Conservation (phyloP, 2,329 filamentous ascomycete species). For the Aureobasidium mangrovei region DNA sequence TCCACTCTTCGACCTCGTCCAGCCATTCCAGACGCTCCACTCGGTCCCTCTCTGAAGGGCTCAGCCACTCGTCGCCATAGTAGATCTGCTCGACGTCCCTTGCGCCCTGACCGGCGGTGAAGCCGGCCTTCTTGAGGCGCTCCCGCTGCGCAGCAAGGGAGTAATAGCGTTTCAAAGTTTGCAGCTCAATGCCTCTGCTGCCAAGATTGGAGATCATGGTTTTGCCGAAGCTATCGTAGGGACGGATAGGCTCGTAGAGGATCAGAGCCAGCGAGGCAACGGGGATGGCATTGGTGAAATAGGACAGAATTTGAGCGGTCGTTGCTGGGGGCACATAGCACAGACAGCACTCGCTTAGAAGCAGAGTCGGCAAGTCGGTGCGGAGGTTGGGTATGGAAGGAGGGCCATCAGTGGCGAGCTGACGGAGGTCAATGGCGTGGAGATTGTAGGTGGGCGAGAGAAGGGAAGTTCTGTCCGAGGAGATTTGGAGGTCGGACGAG, state of each 20-base stretch:
- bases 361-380: conserved; percentile 60
- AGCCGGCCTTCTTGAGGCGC: conserved; percentile 59
- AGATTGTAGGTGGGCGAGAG: conserved; percentile 45
- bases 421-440: conserved; percentile 59
- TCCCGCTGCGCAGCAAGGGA: conserved; percentile 58
- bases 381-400: conserved; percentile 37
- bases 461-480: conserved; percentile 33
- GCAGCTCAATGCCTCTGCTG: conserved; percentile 71
- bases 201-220: conserved; percentile 90
- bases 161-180: conserved; percentile 67
- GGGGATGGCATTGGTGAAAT: conserved; percentile 30
- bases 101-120: conserved; percentile 48
- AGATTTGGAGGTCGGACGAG: conserved; percentile 28
- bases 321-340: conserved; percentile 68
- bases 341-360: conserved; percentile 92
- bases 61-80: conserved; percentile 54
- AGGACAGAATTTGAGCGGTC: conserved; percentile 53
- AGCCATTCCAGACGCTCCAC: conserved; percentile 75
- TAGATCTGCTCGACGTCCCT: conserved; percentile 60
- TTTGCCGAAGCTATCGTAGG: conserved; percentile 75
- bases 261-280: conserved; percentile 50
- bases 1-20: conserved; percentile 94
- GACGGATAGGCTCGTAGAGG: conserved; percentile 82
- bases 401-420: conserved; percentile 35
- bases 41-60: conserved; percentile 61